Conservation (phyloP, 768 basidiomycete species). For the Boletus rex-veris region DNA sequence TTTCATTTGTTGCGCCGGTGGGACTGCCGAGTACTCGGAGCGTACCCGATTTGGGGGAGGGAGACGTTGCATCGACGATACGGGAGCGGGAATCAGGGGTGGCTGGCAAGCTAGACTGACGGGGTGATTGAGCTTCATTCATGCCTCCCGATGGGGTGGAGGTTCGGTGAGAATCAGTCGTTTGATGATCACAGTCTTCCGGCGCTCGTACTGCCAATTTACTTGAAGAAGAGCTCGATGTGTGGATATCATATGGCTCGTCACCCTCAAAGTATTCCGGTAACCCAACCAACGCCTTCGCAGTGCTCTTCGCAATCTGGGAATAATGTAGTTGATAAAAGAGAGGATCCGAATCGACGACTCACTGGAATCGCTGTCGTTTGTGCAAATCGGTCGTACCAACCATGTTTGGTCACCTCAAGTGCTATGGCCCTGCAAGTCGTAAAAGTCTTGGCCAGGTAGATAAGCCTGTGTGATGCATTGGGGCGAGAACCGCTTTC, state of each 20-base stretch:
- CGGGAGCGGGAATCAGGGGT: not conserved
- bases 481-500: slow-evolving; percentile 35
- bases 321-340: not conserved
- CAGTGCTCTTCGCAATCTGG: slow-evolving; percentile 20
- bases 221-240: not conserved
- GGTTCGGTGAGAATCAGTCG: not conserved
- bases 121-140: not conserved
- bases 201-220: not conserved
- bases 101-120: not conserved
- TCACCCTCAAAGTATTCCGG: slow-evolving; percentile 4
- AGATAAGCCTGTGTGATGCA: slow-evolving; percentile 36
- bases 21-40: not conserved
- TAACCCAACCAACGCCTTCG: slow-evolving; percentile 11
- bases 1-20: not conserved
- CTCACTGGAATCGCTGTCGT: slow-evolving; percentile 24
- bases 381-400: slow-evolving; percentile 51
- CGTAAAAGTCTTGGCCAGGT: slow-evolving; percentile 46
- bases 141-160: not conserved
- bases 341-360: not conserved
- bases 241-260: slow-evolving; percentile 1
- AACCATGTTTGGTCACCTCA: slow-evolving; percentile 45
- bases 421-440: slow-evolving; percentile 46
- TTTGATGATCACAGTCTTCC: not conserved
- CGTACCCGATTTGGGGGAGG: not conserved
- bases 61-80: not conserved